phyloP scores from a whole-genome alignment of 75 land plant species.

The Pseudotsuga menziesii region DNA sequence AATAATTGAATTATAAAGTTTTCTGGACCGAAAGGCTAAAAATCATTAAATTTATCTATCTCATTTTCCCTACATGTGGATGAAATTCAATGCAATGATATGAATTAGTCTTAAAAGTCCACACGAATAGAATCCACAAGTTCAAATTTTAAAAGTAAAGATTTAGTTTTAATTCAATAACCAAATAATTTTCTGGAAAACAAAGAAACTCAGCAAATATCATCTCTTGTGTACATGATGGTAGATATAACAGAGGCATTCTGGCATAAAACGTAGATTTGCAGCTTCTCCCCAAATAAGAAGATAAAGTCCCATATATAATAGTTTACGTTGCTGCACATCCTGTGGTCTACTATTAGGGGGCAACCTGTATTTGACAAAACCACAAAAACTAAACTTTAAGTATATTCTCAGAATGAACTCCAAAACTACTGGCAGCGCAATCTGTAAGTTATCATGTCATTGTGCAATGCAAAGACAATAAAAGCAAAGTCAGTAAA shows the following conservation, averaged over 20 bases:
- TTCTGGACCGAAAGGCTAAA: no score
- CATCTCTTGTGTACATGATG: constrained; percentile 66
- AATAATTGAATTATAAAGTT: no score
- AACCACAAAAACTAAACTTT: not conserved
- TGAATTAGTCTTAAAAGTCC: no score
- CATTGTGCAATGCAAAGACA: not conserved
- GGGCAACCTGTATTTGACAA: constrained; percentile 44
- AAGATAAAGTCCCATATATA: constrained; percentile 75
- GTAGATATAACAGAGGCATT: constrained; percentile 93
- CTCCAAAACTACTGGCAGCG: not conserved
- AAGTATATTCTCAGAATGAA: not conserved
- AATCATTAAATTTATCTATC: no score
- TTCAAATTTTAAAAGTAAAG: not conserved
- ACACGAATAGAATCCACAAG: not conserved
- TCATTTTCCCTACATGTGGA: no score
- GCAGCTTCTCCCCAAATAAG: constrained; percentile 99
- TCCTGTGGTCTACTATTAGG: constrained; percentile 40
- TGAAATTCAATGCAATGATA: no score
- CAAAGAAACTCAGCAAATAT: not conserved
- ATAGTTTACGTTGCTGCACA: constrained; percentile 63
- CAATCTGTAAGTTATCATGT: not conserved
- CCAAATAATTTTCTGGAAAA: not conserved
- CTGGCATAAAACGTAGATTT: constrained; percentile 93
- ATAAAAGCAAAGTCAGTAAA: constrained; percentile 14
- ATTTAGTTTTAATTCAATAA: not conserved